Evolutionary conservation across 768 basidiomycete genomes (phyloP).

Genomic region (Boletus subcaerulescens): DNA sequence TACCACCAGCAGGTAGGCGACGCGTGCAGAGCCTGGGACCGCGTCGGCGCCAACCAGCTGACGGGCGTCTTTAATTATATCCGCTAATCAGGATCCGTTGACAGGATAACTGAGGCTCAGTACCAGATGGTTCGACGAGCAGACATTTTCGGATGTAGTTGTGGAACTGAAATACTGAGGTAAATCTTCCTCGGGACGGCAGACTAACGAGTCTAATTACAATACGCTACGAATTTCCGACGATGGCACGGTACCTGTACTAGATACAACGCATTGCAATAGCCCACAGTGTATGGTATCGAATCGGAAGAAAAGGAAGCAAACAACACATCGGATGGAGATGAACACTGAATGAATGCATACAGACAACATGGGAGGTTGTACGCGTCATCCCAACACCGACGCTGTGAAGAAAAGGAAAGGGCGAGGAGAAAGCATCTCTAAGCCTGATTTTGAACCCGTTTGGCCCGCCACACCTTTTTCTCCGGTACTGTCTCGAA

Average conservation of each 20-base stretch:
- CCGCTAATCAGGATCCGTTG: no score
- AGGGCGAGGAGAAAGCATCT: background rate
- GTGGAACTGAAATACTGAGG: no score
- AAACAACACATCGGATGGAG: background rate
- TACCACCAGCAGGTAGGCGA: no score
- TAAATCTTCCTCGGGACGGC: no score
- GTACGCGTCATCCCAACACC: background rate
- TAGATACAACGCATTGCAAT: conserved; percentile 4
- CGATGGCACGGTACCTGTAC: conserved; percentile 9
- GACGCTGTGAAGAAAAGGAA: background rate
- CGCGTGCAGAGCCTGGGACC: no score
- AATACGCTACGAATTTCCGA: background rate
- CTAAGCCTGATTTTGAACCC: conserved; percentile 10
- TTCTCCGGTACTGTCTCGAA: conserved; percentile 56
- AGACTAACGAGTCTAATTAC: no score
- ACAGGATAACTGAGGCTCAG: no score
- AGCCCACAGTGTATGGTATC: conserved; percentile 8
- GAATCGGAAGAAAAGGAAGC: conserved; percentile 3
- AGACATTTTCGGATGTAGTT: no score
- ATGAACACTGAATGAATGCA: background rate
- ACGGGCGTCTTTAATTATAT: no score
- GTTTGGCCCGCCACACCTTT: conserved; percentile 23
- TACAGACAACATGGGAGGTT: background rate
- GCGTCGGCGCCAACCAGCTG: no score
- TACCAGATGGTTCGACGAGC: no score